A percentile compares a stretch with the other conserved stretches of the same genome.
Evolutionary conservation across 75 land plant genomes (phyloP).

Genomic region (Sequoia sempervirens): DNA sequence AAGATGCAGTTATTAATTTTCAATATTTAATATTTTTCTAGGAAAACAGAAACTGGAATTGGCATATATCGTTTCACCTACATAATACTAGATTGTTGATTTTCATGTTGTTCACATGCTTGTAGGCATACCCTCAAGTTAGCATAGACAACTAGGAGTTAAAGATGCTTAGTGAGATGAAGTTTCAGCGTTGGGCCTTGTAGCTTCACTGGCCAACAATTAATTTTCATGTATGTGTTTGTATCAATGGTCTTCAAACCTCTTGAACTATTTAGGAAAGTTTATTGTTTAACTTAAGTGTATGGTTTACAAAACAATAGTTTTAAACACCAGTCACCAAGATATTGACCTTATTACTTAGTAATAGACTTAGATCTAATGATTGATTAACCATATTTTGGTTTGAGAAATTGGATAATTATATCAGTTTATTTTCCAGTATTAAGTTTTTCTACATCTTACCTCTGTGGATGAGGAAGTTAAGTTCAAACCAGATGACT

Average conservation of each 20-base stretch:
- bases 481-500: not conserved
- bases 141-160: not conserved
- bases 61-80: not conserved
- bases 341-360: not conserved
- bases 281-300: no score
- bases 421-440: not conserved
- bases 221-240: not conserved
- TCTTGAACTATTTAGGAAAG: not conserved
- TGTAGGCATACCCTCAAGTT: not conserved
- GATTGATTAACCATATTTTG: not conserved
- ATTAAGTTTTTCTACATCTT: not conserved
- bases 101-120: not conserved
- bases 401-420: not conserved
- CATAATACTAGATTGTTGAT: not conserved
- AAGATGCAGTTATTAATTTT: not conserved
- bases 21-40: not conserved
- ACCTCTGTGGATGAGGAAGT: not conserved
- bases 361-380: not conserved
- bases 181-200: not conserved
- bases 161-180: not conserved
- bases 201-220: not conserved
- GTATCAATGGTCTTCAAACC: not conserved
- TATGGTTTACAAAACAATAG: not conserved
- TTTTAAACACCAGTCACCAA: not conserved
- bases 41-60: not conserved